A percentile compares a stretch with the other conserved stretches of the same genome.
Conservation (phyloP, 345 rosid genomes). For the Sonneratia alba region DNA sequence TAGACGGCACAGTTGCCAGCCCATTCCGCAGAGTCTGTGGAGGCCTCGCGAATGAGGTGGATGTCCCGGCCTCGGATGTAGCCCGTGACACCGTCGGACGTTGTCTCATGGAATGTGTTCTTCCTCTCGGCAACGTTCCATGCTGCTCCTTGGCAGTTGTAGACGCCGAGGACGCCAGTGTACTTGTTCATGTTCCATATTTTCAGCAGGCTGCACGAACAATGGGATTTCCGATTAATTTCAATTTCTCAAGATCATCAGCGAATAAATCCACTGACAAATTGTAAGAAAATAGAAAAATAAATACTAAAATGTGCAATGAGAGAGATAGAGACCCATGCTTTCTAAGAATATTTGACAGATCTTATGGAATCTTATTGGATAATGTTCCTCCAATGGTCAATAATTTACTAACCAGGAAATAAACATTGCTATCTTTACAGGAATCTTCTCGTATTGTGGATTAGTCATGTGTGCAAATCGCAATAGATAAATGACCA, state of each 20-base stretch:
- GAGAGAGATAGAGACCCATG: no score
- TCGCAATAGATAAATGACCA: background rate
- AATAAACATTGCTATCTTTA: no score
- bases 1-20: slow-evolving; percentile 55
- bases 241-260: background rate
- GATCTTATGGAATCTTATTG: no score
- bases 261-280: background rate
- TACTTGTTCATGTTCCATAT: slow-evolving; percentile 98
- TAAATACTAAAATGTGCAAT: no score
- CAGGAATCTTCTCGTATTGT: no score
- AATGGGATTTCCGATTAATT: background rate
- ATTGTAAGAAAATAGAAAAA: no score
- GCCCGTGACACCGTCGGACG: slow-evolving; percentile 41
- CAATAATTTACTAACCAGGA: no score
- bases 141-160: slow-evolving; percentile 99
- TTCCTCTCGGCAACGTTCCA: slow-evolving; percentile 63
- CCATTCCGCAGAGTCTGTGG: slow-evolving; percentile 52
- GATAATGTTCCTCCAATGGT: no score
- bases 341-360: no score
- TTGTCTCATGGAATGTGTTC: slow-evolving; percentile 65
- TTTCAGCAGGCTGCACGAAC: slow-evolving; percentile 70
- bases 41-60: slow-evolving; percentile 67
- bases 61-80: slow-evolving; percentile 57
- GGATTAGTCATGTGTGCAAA: background rate
- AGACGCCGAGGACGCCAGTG: slow-evolving; percentile 80